Evolutionary conservation across 305 asterid species (phyloP), one percentile per base, ranked within the genome.

Genomic region (Fraxinus ornus): DNA sequence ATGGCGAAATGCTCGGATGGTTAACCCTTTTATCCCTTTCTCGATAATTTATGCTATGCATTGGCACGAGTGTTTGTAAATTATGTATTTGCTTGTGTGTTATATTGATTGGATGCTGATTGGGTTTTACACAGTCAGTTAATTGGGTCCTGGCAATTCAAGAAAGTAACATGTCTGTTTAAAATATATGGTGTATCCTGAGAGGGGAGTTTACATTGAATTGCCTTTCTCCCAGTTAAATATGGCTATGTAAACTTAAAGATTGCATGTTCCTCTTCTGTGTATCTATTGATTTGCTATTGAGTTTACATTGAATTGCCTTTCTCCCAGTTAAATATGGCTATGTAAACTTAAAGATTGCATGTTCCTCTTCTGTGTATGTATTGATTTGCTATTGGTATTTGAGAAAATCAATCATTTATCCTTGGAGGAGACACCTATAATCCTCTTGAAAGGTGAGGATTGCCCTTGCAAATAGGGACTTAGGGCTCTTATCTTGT

Each of bases 1-100:
- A 36, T 52, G 32, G 71, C 79, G 78, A 73, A 80, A 70, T 5
- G 79, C 79, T 77, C 85, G 3, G 85, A 70, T 71, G 85, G 85
- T 82, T 70, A 64, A 21, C 28, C 73, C 41, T 80, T 82, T 44
- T 1, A 39, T 4, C 75, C 62, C 22, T 41, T 28, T 47, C n/a
- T 24, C 33, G 33, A 22, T 66, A 22, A 3, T 66, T 22, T 10
- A 8, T 66, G 17, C 9, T 26, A 24, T 66, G 19, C 36, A 9
- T 24, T 66, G n/a, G 7, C 33, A 66, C n/a, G 5, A 1, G 35
- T 24, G 33, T 9, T 66, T 66, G 73, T 22, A 24, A 66, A 10
- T 32, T 10, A 26, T 66, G 35, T 66, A 26, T 26, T 64, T 4
- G 17, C 73, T 66, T 10, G 73, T 1, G 73, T 26, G n/a, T 24